phyloP scores from a whole-genome alignment of 768 basidiomycete genomes.

The Chalciporus sphaerocephalus region DNA sequence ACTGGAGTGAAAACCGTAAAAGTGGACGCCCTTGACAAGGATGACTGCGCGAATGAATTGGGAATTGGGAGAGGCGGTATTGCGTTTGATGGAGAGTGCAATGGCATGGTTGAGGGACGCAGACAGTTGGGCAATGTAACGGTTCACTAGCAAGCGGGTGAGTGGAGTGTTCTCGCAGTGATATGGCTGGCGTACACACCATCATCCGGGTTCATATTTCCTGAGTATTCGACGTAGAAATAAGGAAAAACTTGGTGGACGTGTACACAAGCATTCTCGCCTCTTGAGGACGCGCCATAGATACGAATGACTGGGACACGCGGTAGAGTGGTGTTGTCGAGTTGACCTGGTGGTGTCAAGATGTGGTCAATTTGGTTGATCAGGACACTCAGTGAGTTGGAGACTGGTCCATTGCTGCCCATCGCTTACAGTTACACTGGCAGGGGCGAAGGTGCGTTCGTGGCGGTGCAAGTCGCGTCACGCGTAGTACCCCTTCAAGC shows the following conservation, averaged over 20 bases:
- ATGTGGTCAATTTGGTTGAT: slow-evolving; percentile 63
- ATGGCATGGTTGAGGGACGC: slow-evolving; percentile 83
- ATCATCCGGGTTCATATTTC: slow-evolving; percentile 54
- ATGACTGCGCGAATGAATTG: slow-evolving; percentile 71
- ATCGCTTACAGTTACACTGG: slow-evolving; percentile 1
- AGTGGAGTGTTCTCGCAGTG: background rate
- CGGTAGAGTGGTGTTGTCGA: slow-evolving; percentile 60
- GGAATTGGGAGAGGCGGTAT: slow-evolving; percentile 53
- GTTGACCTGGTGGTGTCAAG: slow-evolving; percentile 50
- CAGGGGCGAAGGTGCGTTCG: background rate
- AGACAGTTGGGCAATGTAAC: slow-evolving; percentile 63
- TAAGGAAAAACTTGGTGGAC: slow-evolving; percentile 95
- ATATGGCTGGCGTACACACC: slow-evolving; percentile 44
- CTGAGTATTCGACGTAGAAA: slow-evolving; percentile 81
- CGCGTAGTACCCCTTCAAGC: too few relatives aligned
- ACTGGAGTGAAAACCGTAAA: slow-evolving; percentile 89
- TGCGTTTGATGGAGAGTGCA: slow-evolving; percentile 71
- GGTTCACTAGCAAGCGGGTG: slow-evolving; percentile 51
- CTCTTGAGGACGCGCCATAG: slow-evolving; percentile 75
- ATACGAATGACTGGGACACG: slow-evolving; percentile 80
- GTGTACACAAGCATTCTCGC: slow-evolving; percentile 80
- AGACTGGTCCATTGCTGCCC: slow-evolving; percentile 16
- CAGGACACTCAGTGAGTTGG: slow-evolving; percentile 41
- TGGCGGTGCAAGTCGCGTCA: background rate
- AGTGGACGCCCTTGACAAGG: slow-evolving; percentile 90